Conservation (phyloP, 345 rosid genomes). For the Gossypium longicalyx region DNA sequence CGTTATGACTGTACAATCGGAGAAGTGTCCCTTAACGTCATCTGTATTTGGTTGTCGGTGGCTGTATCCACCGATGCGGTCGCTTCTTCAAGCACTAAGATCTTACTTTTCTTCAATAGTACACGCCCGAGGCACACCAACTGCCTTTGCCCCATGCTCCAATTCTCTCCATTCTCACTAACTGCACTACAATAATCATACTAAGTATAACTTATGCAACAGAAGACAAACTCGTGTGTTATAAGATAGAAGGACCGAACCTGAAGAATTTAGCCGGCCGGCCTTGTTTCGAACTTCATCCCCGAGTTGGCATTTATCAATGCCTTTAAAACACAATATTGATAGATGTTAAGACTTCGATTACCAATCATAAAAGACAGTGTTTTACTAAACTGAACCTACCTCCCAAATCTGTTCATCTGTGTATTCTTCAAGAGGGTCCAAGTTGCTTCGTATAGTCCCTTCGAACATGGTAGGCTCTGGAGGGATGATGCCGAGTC, state of each 20-base stretch:
- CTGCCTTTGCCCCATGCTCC: background rate
- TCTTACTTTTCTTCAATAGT: background rate
- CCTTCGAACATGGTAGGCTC: background rate
- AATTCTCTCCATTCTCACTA: background rate
- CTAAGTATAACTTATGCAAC: too few relatives aligned
- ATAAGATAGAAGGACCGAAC: background rate
- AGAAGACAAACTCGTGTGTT: background rate
- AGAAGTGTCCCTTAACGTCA: background rate
- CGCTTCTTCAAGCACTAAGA: background rate
- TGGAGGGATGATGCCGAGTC: background rate
- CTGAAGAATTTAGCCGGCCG: background rate
- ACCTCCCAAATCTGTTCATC: background rate
- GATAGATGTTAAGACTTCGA: too few relatives aligned
- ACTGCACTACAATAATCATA: background rate
- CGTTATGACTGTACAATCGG: too few relatives aligned
- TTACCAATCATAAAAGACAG: background rate
- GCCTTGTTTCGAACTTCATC: background rate
- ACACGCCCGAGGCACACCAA: background rate
- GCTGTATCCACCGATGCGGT: background rate
- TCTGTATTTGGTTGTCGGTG: background rate
- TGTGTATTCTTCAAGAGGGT: background rate
- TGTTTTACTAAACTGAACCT: background rate
- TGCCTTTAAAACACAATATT: background rate
- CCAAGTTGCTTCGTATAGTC: background rate
- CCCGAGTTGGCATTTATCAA: background rate